Conservation (phyloP, 192 early-diverging fungal genomes). For the Coemansia furcata region DNA sequence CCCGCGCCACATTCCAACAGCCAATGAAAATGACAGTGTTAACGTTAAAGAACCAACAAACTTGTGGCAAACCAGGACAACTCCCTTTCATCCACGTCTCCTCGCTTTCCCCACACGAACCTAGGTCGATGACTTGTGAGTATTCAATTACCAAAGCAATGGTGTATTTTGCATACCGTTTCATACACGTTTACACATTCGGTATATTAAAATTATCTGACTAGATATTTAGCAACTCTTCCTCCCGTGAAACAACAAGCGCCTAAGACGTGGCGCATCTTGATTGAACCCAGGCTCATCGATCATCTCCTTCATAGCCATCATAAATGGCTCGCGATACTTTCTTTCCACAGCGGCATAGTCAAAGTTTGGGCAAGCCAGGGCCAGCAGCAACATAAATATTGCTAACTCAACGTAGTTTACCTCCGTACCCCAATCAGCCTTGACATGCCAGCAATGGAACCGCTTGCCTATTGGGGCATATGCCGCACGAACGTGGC, state of each 20-base stretch:
- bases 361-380: not conserved
- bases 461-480: not conserved
- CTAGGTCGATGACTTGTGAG: no score
- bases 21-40: no score
- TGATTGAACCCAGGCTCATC: not conserved
- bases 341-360: not conserved
- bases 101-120: no score
- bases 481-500: not conserved
- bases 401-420: not conserved
- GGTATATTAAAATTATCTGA: not conserved
- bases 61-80: no score
- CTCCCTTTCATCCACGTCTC: no score
- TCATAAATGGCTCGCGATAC: not conserved
- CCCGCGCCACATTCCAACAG: no score
- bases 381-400: not conserved
- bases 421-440: not conserved
- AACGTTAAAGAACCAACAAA: no score
- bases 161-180: no score
- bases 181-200: no score
- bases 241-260: not conserved
- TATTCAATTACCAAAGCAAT: no score
- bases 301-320: not conserved
- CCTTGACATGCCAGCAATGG: not conserved
- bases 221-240: no score
- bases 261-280: not conserved